Evolutionary conservation across 2,329 filamentous ascomycete species (phyloP).

Genomic region (Cordyceps javanica): DNA sequence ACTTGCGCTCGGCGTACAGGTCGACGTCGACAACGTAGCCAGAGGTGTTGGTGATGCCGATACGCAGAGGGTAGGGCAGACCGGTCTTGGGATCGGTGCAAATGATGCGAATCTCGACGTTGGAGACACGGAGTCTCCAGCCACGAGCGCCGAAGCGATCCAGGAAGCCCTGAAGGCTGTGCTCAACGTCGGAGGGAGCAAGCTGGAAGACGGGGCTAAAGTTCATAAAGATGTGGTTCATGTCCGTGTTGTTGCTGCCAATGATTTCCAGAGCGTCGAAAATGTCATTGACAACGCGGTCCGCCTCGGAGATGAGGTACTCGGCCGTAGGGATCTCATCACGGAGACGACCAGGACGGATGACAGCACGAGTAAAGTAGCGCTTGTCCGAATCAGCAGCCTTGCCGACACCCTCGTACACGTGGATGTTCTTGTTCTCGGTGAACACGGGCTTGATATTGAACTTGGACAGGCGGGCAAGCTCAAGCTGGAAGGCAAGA

Average conservation of each 20-base stretch:
- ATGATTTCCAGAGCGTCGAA: conserved; percentile 97
- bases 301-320: conserved; percentile 95
- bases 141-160: conserved; percentile 92
- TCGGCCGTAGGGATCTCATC: conserved; percentile 98
- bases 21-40: conserved; percentile 97
- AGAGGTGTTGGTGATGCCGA: conserved; percentile 96
- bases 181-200: conserved; percentile 80
- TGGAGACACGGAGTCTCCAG: conserved; percentile 93
- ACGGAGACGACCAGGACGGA: conserved; percentile 85
- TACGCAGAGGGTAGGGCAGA: conserved; percentile 82
- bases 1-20: conserved; percentile 95
- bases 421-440: conserved; percentile 98
- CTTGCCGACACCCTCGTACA: conserved; percentile 95
- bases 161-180: conserved; percentile 89
- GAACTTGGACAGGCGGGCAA: conserved; percentile 91
- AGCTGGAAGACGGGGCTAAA: conserved; percentile 96
- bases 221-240: conserved; percentile 99
- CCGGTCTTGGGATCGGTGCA: conserved; percentile 87
- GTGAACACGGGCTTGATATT: conserved; percentile 98
- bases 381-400: conserved; percentile 93
- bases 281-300: conserved; percentile 95
- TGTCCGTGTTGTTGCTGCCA: conserved; percentile 97
- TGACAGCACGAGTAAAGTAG: conserved; percentile 95
- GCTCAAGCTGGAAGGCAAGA: conserved; percentile 96
- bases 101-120: conserved; percentile 96